Conservation (phyloP, 805 yeast genomes). For the Yamadazyma tumulicola region DNA sequence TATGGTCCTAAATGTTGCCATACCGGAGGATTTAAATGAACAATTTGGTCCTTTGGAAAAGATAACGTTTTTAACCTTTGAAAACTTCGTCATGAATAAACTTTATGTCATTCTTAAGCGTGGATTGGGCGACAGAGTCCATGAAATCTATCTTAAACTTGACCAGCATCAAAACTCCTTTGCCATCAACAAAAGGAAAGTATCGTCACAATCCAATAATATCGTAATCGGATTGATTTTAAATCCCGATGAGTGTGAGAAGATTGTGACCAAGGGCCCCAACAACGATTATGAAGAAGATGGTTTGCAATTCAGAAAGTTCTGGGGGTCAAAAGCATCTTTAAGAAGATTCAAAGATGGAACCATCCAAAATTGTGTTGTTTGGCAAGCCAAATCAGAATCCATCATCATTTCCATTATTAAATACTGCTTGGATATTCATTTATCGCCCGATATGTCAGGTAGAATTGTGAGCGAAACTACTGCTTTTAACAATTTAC, state of each 20-base stretch:
- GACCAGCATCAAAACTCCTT: constrained; percentile 24
- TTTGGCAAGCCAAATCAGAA: constrained; percentile 64
- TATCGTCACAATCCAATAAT: constrained; percentile 25
- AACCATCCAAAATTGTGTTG: constrained; percentile 81
- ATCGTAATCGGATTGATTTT: constrained; percentile 62
- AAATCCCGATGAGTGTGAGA: constrained; percentile 72
- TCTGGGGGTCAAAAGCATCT: constrained; percentile 88
- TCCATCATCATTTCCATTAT: constrained; percentile 66
- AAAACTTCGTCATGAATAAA: constrained; percentile 60
- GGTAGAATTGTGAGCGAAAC: constrained; percentile 35
- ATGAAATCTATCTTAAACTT: constrained; percentile 32
- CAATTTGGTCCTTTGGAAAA: constrained; percentile 68
- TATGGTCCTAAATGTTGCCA: constrained; percentile 51
- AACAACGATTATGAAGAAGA: constrained; percentile 52
- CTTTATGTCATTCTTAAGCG: constrained; percentile 53
- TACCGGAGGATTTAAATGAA: constrained; percentile 36
- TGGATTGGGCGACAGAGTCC: constrained; percentile 54
- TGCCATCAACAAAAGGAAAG: constrained; percentile 53
- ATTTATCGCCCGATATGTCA: constrained; percentile 48
- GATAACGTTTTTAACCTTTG: constrained; percentile 66
- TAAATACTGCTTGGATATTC: constrained; percentile 59
- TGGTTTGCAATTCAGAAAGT: constrained; percentile 62
- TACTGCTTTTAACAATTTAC: constrained; percentile 43
- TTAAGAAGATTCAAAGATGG: constrained; percentile 93
- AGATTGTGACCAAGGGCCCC: constrained; percentile 86